Conservation (phyloP, 2,329 filamentous ascomycete species). For the Biscogniauxia mediterranea region DNA sequence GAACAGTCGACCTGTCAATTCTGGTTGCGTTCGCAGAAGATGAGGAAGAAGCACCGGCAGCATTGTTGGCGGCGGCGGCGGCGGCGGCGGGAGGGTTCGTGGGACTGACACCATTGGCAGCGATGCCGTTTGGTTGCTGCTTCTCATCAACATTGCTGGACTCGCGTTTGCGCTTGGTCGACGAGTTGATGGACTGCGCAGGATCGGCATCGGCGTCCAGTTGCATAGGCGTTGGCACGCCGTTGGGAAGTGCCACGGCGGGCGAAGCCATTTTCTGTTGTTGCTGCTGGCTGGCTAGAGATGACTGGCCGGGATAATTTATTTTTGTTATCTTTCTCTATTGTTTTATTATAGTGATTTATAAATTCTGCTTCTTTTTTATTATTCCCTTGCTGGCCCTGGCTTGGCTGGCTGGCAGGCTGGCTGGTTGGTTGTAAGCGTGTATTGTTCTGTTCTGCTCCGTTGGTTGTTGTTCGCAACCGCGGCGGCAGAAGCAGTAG, state of each 20-base stretch:
- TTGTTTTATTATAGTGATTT: too few species aligned
- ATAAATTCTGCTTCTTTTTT: too few species aligned
- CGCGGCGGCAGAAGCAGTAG: too few species aligned
- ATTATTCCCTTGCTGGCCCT: too few species aligned
- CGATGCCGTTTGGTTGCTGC: slow-evolving; percentile 19
- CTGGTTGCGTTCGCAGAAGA: slow-evolving; percentile 16
- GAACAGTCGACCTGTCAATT: slow-evolving; percentile 24
- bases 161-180: slow-evolving; percentile 36
- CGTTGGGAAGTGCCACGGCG: slow-evolving; percentile 30
- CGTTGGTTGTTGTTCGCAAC: too few species aligned
- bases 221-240: slow-evolving; percentile 24
- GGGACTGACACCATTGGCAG: slow-evolving; percentile 12
- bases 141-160: slow-evolving; percentile 22
- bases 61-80: slow-evolving; percentile 2
- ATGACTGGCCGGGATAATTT: too few species aligned
- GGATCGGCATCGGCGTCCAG: slow-evolving; percentile 18
- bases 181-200: slow-evolving; percentile 25
- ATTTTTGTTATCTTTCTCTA: too few species aligned
- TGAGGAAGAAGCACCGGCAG: not conserved
- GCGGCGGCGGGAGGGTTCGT: slow-evolving; percentile 5
- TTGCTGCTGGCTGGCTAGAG: too few species aligned
- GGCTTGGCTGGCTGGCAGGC: too few species aligned
- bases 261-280: slow-evolving; percentile 29
- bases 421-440: too few species aligned
- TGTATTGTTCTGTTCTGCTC: too few species aligned